A percentile compares a stretch with the other conserved stretches of the same genome.
Evolutionary conservation across 2,329 filamentous ascomycete genomes (phyloP).

Genomic region (Penicillium crustosum): DNA sequence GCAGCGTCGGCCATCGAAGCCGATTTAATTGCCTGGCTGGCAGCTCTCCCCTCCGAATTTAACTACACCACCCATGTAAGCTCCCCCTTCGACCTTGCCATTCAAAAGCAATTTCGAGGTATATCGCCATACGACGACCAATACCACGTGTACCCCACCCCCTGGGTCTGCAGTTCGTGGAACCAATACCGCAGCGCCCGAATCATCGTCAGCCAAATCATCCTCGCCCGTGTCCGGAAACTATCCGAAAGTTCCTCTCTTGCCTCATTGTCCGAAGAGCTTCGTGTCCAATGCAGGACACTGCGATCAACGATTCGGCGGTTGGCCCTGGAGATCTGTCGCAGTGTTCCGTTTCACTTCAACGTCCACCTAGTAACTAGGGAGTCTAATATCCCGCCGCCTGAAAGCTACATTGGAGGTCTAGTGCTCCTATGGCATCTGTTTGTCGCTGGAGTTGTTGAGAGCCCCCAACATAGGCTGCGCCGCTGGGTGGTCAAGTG

Average conservation of each 20-base stretch:
- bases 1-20: constrained; percentile 35
- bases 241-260: constrained; percentile 25
- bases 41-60: constrained; percentile 29
- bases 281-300: constrained; percentile 32
- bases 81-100: constrained; percentile 34
- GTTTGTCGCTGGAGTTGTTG: constrained; percentile 36
- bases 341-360: constrained; percentile 39
- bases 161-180: constrained; percentile 58
- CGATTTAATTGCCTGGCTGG: constrained; percentile 36
- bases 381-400: constrained; percentile 18
- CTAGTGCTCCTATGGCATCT: constrained; percentile 41
- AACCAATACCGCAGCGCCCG: constrained; percentile 61
- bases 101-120: constrained; percentile 32
- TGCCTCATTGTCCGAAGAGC: constrained; percentile 28
- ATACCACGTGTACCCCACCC: constrained; percentile 57
- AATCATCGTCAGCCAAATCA: constrained; percentile 54
- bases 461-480: constrained; percentile 27
- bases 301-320: constrained; percentile 30
- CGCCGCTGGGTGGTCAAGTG: constrained; percentile 36
- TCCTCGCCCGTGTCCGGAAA: constrained; percentile 37
- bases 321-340: constrained; percentile 39
- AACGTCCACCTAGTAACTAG: constrained; percentile 23
- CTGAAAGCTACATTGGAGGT: constrained; percentile 35
- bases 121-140: constrained; percentile 47
- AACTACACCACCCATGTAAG: constrained; percentile 28